Evolutionary conservation across 441 rosid genomes (phyloP).

Genomic region (Corymbia citriodora): DNA sequence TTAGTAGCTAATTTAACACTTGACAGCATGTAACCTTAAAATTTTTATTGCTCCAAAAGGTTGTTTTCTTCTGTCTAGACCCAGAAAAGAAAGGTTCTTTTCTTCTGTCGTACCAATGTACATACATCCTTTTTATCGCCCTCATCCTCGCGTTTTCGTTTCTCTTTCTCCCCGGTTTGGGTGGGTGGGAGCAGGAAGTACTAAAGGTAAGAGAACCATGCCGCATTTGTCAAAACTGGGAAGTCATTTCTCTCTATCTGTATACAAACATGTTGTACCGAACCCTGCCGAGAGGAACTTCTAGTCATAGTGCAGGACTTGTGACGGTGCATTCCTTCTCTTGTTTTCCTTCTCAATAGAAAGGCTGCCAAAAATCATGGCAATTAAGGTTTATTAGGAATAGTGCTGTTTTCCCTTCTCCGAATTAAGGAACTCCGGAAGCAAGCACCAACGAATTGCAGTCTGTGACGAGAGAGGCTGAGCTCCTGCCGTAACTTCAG

Average conservation of each 20-base stretch:
- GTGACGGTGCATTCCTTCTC: background rate
- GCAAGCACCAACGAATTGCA: background rate
- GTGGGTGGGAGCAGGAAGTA: background rate
- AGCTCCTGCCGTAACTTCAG: no score
- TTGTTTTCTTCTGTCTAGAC: background rate
- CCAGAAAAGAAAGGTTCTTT: background rate
- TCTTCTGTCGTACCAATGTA: background rate
- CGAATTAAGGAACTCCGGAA: background rate
- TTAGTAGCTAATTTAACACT: background rate
- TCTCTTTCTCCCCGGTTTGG: background rate
- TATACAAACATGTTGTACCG: background rate
- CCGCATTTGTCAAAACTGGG: no score
- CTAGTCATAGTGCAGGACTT: background rate
- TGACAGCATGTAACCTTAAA: background rate
- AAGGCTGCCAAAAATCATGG: background rate
- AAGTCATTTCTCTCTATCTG: no score
- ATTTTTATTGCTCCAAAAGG: accelerated
- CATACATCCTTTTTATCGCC: background rate
- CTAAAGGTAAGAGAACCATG: no score
- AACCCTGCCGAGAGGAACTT: background rate
- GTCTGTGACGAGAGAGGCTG: background rate
- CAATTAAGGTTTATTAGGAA: background rate
- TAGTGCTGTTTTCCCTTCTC: background rate
- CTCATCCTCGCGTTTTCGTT: background rate
- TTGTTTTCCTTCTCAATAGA: background rate